Conservation (phyloP, 805 yeast genomes). For the Pichia paraexigua region DNA sequence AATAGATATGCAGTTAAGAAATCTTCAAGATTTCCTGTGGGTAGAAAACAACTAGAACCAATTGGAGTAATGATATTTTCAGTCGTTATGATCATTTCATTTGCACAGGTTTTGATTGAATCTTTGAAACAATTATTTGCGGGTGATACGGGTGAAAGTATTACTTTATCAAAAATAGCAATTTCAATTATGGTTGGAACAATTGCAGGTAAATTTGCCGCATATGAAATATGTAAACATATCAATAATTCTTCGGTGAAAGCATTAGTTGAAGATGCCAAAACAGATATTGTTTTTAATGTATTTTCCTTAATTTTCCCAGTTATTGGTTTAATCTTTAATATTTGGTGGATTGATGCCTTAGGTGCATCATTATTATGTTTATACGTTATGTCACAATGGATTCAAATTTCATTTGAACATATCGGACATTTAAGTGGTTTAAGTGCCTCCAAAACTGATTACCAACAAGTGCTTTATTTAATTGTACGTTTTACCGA, state of each 20-base stretch:
- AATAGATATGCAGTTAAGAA: conserved; percentile 39
- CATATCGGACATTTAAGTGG: conserved; percentile 74
- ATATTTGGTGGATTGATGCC: conserved; percentile 68
- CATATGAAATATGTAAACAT: conserved; percentile 57
- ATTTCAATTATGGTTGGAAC: conserved; percentile 55
- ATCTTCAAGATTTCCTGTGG: conserved; percentile 50
- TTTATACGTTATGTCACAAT: conserved; percentile 50
- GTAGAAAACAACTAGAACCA: conserved; percentile 67
- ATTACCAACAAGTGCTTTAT: conserved; percentile 60
- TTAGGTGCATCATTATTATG: conserved; percentile 62
- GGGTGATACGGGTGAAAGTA: conserved; percentile 31
- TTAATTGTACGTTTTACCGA: conserved; percentile 63
- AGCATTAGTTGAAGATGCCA: conserved; percentile 77
- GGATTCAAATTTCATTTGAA: conserved; percentile 59
- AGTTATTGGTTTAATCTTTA: conserved; percentile 41
- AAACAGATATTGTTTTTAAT: conserved; percentile 71
- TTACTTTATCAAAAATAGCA: conserved; percentile 43
- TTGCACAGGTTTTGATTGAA: conserved; percentile 63
- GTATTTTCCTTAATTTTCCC: conserved; percentile 67
- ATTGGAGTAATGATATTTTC: conserved; percentile 71
- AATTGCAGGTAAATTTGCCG: conserved; percentile 47
- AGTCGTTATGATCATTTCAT: conserved; percentile 60
- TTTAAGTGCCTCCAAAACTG: conserved; percentile 53
- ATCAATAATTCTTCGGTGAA: conserved; percentile 60
- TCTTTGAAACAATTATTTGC: conserved; percentile 40